phyloP scores from a whole-genome alignment of 495 filamentous ascomycete genomes.

The Talaromyces proteolyticus region DNA sequence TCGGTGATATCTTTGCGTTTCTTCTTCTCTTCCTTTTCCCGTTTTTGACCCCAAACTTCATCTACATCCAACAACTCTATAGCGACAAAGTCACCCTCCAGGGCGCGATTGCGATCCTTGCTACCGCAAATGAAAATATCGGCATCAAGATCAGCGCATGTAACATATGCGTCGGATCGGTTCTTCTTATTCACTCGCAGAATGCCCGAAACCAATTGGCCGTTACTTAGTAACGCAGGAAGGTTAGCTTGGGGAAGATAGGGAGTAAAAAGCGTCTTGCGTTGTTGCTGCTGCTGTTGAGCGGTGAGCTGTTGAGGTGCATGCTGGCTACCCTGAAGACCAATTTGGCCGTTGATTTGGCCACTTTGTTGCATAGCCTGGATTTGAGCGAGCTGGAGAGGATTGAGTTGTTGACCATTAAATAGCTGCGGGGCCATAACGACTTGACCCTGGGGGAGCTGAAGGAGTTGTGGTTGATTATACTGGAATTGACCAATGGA shows the following conservation, averaged over 20 bases:
- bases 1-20: conserved; percentile 98
- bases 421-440: conserved; percentile 69
- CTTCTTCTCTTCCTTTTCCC: conserved; percentile 99
- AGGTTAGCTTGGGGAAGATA: conserved; percentile 94
- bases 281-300: conserved; percentile 82
- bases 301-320: conserved; percentile 59
- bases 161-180: conserved; percentile 94
- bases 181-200: conserved; percentile 99
- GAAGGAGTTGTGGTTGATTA: conserved; percentile 80
- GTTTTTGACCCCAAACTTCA: conserved; percentile 97
- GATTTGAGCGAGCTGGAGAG: conserved; percentile 83
- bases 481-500: conserved; percentile 88
- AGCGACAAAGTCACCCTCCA: conserved; percentile 93
- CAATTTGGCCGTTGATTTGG: conserved; percentile 70
- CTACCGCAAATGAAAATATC: conserved; percentile 99
- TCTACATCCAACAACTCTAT: conserved; percentile 96
- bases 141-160: conserved; percentile 88
- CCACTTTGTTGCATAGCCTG: conserved; percentile 79
- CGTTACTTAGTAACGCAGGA: conserved; percentile 83
- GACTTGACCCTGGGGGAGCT: conserved; percentile 77
- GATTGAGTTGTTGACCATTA: conserved; percentile 77
- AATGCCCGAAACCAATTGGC: conserved; percentile 92
- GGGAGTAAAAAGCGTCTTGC: conserved; percentile 97
- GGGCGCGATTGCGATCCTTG: conserved; percentile 93
- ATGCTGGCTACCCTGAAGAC: conserved; percentile 71